phyloP scores from a whole-genome alignment of 1,284 basidiomycete genomes.

The Ceratobasidium sp. region DNA sequence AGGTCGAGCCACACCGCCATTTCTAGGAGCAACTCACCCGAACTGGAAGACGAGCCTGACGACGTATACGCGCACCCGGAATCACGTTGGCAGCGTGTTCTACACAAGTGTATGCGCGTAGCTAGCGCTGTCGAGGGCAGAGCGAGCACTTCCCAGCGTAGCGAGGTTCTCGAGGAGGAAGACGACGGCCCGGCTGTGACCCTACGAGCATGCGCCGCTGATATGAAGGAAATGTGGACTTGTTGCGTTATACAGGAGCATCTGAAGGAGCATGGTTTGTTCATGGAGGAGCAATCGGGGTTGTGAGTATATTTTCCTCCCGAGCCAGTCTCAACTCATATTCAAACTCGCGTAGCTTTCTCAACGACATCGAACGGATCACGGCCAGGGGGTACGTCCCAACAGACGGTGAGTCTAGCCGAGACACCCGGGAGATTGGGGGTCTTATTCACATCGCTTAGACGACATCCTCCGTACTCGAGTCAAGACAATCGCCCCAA shows the following conservation, averaged over 20 bases:
- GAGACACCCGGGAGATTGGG: background rate
- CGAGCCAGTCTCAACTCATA: background rate
- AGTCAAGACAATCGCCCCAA: conserved; percentile 36
- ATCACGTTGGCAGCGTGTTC: conserved; percentile 23
- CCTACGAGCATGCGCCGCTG: conserved; percentile 26
- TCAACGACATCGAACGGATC: conserved; percentile 39
- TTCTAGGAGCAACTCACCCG: background rate
- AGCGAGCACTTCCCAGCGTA: conserved; percentile 18
- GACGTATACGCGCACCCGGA: conserved; percentile 35
- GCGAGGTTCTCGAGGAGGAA: background rate
- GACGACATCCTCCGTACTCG: conserved; percentile 36
- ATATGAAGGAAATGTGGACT: conserved; percentile 28
- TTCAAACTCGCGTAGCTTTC: conserved; percentile 4
- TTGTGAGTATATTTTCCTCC: conserved; percentile 15
- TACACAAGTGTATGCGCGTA: conserved; percentile 36
- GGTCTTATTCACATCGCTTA: background rate
- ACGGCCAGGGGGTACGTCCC: conserved; percentile 21
- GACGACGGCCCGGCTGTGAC: conserved; percentile 19
- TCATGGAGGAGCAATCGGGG: conserved; percentile 34
- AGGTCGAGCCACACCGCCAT: background rate
- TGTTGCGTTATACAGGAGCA: background rate
- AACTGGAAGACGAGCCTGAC: conserved; percentile 14
- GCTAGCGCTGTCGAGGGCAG: conserved; percentile 4
- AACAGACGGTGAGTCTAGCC: conserved; percentile 22
- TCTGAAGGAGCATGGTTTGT: conserved; percentile 28